Percentiles rank a stretch among this genome's conserved stretches.
phyloP scores from a whole-genome alignment of 257 asterid species.

The Leonotis leonurus region DNA sequence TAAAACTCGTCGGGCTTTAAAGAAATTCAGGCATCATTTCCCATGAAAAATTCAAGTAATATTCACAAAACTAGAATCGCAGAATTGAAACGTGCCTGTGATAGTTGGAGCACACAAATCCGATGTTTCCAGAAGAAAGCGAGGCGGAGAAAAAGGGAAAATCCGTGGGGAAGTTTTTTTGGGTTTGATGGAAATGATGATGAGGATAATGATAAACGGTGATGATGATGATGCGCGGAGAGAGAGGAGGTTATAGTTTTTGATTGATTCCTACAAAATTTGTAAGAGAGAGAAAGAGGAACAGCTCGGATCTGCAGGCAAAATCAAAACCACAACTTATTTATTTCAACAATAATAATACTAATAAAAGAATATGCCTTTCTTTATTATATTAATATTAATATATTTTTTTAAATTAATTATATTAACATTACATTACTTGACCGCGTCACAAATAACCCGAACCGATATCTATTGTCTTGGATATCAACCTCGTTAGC shows the following conservation, averaged over 20 bases:
- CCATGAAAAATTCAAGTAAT: background rate
- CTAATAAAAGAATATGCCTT: slow-evolving; percentile 33
- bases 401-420: no score
- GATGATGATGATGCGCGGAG: slow-evolving; percentile 18
- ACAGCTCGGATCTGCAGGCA: slow-evolving; percentile 38
- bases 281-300: slow-evolving; percentile 15
- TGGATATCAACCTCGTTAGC: no score
- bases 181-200: slow-evolving; percentile 16
- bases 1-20: background rate
- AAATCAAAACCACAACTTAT: slow-evolving; percentile 37
- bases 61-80: background rate
- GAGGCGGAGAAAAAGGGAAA: background rate
- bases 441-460: no score
- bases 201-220: slow-evolving; percentile 14
- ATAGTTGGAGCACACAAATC: background rate
- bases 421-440: no score
- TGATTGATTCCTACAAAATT: slow-evolving; percentile 24
- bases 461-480: background rate
- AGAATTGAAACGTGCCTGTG: slow-evolving; percentile 10
- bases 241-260: slow-evolving; percentile 21
- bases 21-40: background rate
- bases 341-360: no score
- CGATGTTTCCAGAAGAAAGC: slow-evolving; percentile 15
- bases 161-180: background rate
- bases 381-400: no score